phyloP scores from a whole-genome alignment of 495 filamentous ascomycete species.

The Thermochaetoides thermophila region DNA sequence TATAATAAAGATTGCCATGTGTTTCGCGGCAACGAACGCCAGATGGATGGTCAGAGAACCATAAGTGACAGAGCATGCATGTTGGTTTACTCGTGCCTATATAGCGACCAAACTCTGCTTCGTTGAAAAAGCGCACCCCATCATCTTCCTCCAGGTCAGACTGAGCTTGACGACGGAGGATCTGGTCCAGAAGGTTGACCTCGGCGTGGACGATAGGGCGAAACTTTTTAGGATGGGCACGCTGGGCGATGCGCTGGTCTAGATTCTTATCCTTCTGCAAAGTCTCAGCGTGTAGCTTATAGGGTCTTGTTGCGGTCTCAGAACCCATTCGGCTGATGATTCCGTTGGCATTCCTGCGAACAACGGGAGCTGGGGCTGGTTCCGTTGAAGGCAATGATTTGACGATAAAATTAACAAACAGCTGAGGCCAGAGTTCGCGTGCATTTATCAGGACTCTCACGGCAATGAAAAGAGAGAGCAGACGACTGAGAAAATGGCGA shows the following conservation, averaged over 20 bases:
- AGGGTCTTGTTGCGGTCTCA: background rate
- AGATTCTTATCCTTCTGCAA: conserved; percentile 1
- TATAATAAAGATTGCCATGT: conserved; percentile 22
- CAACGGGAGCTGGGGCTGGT: too few species aligned
- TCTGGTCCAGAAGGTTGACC: conserved; percentile 15
- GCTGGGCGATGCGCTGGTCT: background rate
- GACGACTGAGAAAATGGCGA: conserved; percentile 8
- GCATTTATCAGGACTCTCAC: conserved; percentile 5
- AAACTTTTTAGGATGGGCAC: background rate
- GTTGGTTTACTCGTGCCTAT: conserved; percentile 28
- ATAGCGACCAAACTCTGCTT: conserved; percentile 15
- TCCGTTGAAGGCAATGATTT: conserved; percentile 8
- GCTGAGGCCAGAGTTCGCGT: conserved; percentile 5
- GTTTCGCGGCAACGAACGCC: conserved; percentile 13
- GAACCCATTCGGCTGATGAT: conserved; percentile 9
- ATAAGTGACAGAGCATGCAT: conserved; percentile 22
- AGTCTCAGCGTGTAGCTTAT: background rate
- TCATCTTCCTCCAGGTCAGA: conserved; percentile 2
- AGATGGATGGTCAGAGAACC: conserved; percentile 13
- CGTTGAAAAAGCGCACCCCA: conserved; percentile 14
- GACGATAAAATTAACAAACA: conserved; percentile 12
- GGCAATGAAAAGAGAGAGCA: conserved; percentile 11
- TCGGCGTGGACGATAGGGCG: conserved; percentile 22
- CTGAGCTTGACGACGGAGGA: conserved; percentile 11
- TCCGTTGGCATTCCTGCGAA: background rate